These are phyloP conservation scores for Wilhelminamyces savonicus DNA, from an alignment of 805 yeast genomes.

Conservation along the genomic window DNA sequence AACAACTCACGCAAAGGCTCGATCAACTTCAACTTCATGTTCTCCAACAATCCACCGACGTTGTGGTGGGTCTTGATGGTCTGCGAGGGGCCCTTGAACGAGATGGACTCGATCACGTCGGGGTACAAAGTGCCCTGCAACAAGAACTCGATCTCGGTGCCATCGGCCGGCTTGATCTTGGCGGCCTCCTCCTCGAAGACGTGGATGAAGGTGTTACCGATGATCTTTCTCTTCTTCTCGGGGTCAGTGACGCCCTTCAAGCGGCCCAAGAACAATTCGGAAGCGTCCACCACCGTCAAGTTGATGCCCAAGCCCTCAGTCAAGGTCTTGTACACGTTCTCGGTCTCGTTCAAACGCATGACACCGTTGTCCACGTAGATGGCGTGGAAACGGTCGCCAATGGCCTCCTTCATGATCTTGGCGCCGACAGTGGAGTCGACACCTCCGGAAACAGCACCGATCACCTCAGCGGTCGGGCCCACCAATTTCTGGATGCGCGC, in stretches of 20 bases:
- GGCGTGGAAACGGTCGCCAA: conserved; percentile 98
- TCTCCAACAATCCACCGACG: conserved; percentile 95
- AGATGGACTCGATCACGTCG: conserved; percentile 96
- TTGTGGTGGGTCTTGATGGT: conserved; percentile 99
- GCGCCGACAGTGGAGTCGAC: conserved; percentile 99
- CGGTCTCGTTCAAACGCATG: conserved; percentile 91
- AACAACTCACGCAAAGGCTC: conserved; percentile 98
- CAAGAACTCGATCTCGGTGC: conserved; percentile 84
- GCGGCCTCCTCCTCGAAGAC: conserved; percentile 96
- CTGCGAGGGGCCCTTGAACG: conserved; percentile 99
- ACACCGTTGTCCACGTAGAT: conserved; percentile 97
- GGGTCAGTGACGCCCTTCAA: conserved; percentile 96
- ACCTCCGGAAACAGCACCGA: conserved; percentile 99
- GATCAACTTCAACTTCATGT: conserved; percentile 96
- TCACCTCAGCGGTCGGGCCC: conserved; percentile 97
- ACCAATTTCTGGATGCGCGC: conserved; percentile 84
- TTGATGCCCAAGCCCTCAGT: conserved; percentile 93
- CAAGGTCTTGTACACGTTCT: conserved; percentile 78
- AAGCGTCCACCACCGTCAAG: conserved; percentile 89
- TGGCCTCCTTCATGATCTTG: conserved; percentile 95
- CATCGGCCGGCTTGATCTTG: conserved; percentile 81
- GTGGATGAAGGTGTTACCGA: conserved; percentile 95
- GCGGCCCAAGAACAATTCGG: conserved; percentile 79
- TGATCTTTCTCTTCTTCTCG: conserved; percentile 97
- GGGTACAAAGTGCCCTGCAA: conserved; percentile 98